phyloP scores from a whole-genome alignment of 805 yeast genomes.

The Huiozyma naganishii region DNA sequence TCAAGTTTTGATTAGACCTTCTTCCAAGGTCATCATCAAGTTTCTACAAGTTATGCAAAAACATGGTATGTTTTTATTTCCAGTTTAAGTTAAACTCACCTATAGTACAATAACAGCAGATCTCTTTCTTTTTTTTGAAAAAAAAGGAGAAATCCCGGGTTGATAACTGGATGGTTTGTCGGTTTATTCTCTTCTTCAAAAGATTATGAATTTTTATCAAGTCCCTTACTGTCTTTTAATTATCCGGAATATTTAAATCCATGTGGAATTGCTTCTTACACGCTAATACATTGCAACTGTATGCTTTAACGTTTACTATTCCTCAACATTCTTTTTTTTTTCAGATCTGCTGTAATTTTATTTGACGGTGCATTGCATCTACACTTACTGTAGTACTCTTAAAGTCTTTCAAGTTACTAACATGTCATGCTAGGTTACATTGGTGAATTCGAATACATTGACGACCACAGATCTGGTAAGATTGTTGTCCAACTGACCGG shows the following conservation, averaged over 20 bases:
- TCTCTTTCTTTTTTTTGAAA: not conserved
- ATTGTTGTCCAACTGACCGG: slow-evolving; percentile 94
- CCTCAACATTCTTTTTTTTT: slow-evolving; percentile 39
- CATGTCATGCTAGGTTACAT: slow-evolving; percentile 44
- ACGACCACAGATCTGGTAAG: slow-evolving; percentile 98
- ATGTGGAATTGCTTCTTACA: slow-evolving; percentile 57
- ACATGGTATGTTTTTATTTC: slow-evolving; percentile 49
- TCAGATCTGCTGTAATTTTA: not conserved
- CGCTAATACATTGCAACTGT: slow-evolving; percentile 29
- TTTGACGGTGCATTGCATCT: not conserved
- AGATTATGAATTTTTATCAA: slow-evolving; percentile 24
- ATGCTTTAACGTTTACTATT: slow-evolving; percentile 52
- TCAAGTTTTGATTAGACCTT: slow-evolving; percentile 96
- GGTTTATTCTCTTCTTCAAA: slow-evolving; percentile 24
- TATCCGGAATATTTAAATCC: slow-evolving; percentile 69
- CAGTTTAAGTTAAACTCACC: not conserved
- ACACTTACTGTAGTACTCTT: not conserved
- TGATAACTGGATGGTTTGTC: slow-evolving; percentile 98
- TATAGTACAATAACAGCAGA: not conserved
- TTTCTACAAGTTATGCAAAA: slow-evolving; percentile 93
- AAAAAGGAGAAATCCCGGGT: slow-evolving; percentile 44
- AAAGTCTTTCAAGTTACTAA: not conserved
- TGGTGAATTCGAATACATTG: slow-evolving; percentile 96
- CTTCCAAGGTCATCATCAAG: slow-evolving; percentile 94
- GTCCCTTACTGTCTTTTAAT: slow-evolving; percentile 97